Evolutionary conservation across 2,329 filamentous ascomycete species (phyloP).

Genomic region (Claviceps maximensis): DNA sequence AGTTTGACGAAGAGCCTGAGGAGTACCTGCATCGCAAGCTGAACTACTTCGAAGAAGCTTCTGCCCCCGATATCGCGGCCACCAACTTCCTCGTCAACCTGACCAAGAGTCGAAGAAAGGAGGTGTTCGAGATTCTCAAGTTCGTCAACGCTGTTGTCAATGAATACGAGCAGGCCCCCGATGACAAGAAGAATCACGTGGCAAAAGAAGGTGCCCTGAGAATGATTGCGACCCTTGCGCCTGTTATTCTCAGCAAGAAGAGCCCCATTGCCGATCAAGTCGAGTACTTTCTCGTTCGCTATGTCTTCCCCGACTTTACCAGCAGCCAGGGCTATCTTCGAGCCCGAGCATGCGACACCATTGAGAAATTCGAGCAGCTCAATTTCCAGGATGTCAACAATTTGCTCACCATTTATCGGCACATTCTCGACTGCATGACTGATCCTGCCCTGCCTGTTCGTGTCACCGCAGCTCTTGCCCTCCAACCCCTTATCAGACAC

Average conservation of each 20-base stretch:
- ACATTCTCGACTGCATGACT: slow-evolving; percentile 94
- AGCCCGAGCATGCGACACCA: slow-evolving; percentile 87
- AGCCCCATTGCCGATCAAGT: slow-evolving; percentile 95
- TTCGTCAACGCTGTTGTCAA: slow-evolving; percentile 95
- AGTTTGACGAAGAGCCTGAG: slow-evolving; percentile 87
- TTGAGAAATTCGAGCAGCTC: slow-evolving; percentile 95
- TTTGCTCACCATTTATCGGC: slow-evolving; percentile 87
- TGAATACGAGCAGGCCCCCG: slow-evolving; percentile 72
- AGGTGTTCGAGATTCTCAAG: slow-evolving; percentile 85
- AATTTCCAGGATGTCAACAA: slow-evolving; percentile 97
- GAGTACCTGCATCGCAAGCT: slow-evolving; percentile 96
- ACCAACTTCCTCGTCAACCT: slow-evolving; percentile 94
- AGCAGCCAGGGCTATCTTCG: slow-evolving; percentile 85
- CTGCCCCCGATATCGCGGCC: slow-evolving; percentile 84
- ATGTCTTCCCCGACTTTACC: slow-evolving; percentile 96
- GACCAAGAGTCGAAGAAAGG: slow-evolving; percentile 87
- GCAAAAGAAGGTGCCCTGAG: slow-evolving; percentile 93
- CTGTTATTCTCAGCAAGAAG: slow-evolving; percentile 94
- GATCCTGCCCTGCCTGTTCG: slow-evolving; percentile 86
- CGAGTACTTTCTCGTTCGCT: slow-evolving; percentile 95
- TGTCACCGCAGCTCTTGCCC: slow-evolving; percentile 82
- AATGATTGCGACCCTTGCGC: slow-evolving; percentile 92
- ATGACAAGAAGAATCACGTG: slow-evolving; percentile 82
- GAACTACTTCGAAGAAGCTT: slow-evolving; percentile 96
- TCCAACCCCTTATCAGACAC: slow-evolving; percentile 91